Percentiles rank a stretch among this genome's conserved stretches.
Conservation (phyloP, 2,329 filamentous ascomycete species). For the Sphaceloma murrayae region DNA sequence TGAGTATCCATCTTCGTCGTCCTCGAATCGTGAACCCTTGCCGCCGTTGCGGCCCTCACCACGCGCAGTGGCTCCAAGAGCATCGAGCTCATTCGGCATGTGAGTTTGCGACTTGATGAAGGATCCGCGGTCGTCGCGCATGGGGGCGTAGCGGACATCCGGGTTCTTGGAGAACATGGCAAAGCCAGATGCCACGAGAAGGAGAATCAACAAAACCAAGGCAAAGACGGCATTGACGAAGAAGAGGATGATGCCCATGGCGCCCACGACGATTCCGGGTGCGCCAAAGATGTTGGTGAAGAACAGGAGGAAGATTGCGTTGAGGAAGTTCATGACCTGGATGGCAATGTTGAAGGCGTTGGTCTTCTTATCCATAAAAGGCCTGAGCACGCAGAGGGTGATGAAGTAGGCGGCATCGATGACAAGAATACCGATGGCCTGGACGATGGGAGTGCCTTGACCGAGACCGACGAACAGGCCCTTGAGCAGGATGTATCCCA, state of each 20-base stretch:
- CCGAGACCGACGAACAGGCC: constrained; percentile 77
- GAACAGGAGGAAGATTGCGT: constrained; percentile 77
- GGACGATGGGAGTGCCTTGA: constrained; percentile 60
- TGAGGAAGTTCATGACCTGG: constrained; percentile 79
- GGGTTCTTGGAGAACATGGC: constrained; percentile 87
- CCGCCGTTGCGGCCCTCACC: constrained; percentile 52
- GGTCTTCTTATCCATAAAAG: constrained; percentile 98
- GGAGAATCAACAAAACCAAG: constrained; percentile 70
- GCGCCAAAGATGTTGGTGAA: constrained; percentile 82
- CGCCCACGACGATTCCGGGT: constrained; percentile 71
- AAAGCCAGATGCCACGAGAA: constrained; percentile 66
- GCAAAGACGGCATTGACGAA: constrained; percentile 77
- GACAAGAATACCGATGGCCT: constrained; percentile 73
- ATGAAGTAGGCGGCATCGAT: constrained; percentile 74
- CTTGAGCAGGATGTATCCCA: constrained; percentile 76
- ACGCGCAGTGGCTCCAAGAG: constrained; percentile 76
- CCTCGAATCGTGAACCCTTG: constrained; percentile 52
- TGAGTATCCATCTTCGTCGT: constrained; percentile 57
- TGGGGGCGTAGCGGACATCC: constrained; percentile 87
- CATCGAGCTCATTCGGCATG: constrained; percentile 80
- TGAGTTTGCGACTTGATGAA: constrained; percentile 96
- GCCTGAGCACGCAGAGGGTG: constrained; percentile 66
- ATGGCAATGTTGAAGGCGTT: constrained; percentile 96
- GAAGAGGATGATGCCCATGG: constrained; percentile 84
- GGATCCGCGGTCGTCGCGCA: constrained; percentile 90